Base-by-base conservation (phyloP, 2,329 filamentous ascomycete species). In the Penicillium oxalicum region DNA sequence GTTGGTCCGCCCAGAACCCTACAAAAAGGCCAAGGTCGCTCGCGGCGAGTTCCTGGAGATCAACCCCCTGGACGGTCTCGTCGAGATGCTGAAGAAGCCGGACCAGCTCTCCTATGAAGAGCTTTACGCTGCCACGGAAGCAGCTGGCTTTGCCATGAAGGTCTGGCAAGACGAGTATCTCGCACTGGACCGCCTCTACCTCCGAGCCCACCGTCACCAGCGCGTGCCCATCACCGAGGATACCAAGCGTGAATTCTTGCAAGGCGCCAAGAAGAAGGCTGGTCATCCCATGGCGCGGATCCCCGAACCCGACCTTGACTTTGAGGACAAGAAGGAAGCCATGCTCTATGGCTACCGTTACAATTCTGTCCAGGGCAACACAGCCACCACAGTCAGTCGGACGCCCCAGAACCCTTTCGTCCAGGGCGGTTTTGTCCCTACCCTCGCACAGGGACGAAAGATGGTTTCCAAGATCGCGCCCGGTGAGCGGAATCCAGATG, bases 121-220 rank as follows among this genome's bases (percentile, higher is more conserved):
- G 49, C 71, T 83, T 0, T 80, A 80, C 52, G 67, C 70, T 2
- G 65, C 81, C n/a, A 77, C 80, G 1, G 70, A 73, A 27, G 80
- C 82, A 56, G 75, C 75, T 1, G 74, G 76, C 29, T 63, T 65
- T 33, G 76, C 77, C 9, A 67, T 84, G 51, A 73, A 74, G 56
- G 63, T 71, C 36, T 77, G 80, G 68, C 81, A 84, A 59, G 76
- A 81, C 48, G 80, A 84, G 62, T 83, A 79, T 55, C 63, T 81
- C 13, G 67, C 70, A 4, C 65, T 75, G 9, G 71, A 74, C 25
- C 68, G 69, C 45, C 68, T 82, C n/a, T 77, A 81, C 48, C 74
- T 69, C 49, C 52, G 55, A 37, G 60, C 70, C 24, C 70, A 68
- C 32, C 64, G 77, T 55, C 79, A 78, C 40, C 71, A 74, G 8